Evolutionary conservation across 768 basidiomycete species (phyloP), one percentile per base, ranked within the genome.

Genomic region (Amanita rubescens): DNA sequence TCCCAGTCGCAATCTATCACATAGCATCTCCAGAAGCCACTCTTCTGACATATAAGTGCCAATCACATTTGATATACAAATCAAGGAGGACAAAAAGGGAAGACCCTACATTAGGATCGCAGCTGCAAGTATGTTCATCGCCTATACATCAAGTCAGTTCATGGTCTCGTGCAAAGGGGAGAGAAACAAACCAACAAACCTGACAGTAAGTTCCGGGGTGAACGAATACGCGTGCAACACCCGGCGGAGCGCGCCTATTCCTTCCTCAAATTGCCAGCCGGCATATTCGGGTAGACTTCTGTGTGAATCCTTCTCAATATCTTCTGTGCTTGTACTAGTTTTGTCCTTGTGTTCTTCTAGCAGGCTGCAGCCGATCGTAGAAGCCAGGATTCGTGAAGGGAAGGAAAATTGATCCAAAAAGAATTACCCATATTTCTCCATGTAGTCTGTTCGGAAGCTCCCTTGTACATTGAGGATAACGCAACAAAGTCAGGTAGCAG

Each of bases 351-450:
- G n/a, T n/a, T 90, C 82, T 51, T 81, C 77, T 4, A 97, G n/a
- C n/a, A n/a, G n/a, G n/a, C n/a, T n/a, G 69, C 15, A 98, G 75
- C 7, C 75, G 73, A 12, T 81, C 76, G 65, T 96, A 99, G 51
- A 79, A 77, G 9, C 93, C 90, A 1, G 90, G 93, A 58, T 94
- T 86, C 43, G 82, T 75, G 63, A 86, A 93, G 11, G 96, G 91
- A 15, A 96, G 81, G 68, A 84, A 95, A 49, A 97, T 73, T 5
- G 94, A 95, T 0, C 96, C 96, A 3, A 93, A 95, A 11, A 97
- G 78, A 0, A 90, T 88, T 69, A 98, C 96, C 96, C 96, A 99
- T 74, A 98, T 87, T 67, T 98, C 96, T 12, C 96, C 96, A 20
- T 95, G 82, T 9, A 99, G 76, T 14, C 93, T 77, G 60, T 94